Conservation (phyloP, 768 basidiomycete species). For the Collybiopsis luxurians region DNA sequence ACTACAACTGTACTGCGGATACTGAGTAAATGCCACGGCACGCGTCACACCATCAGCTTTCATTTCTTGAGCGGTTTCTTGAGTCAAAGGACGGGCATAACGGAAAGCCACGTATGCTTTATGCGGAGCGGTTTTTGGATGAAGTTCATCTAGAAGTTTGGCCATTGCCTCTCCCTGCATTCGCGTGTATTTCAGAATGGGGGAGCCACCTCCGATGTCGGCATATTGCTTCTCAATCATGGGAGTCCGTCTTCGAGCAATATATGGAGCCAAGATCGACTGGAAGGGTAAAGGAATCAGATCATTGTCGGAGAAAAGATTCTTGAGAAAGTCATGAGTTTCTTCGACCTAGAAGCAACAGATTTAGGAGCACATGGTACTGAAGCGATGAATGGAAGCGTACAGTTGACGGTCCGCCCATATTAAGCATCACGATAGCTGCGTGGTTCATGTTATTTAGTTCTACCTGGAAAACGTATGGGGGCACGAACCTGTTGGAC, state of each 20-base stretch:
- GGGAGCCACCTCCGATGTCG: constrained; percentile 95
- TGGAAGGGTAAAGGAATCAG: constrained; percentile 96
- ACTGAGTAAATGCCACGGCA: constrained; percentile 96
- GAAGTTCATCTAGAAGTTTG: constrained; percentile 88
- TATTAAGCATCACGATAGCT: constrained; percentile 97
- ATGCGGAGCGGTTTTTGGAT: constrained; percentile 90
- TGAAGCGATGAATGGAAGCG: constrained; percentile 21
- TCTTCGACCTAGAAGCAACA: constrained; percentile 69
- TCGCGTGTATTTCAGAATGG: constrained; percentile 88
- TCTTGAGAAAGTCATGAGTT: constrained; percentile 89
- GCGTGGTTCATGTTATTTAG: constrained; percentile 10
- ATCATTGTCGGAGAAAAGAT: constrained; percentile 89
- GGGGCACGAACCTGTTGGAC: constrained; percentile 56
- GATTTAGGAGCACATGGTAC: neutral
- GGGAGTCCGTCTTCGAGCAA: constrained; percentile 87
- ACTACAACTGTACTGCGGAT: constrained; percentile 98
- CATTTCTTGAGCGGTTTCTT: constrained; percentile 80
- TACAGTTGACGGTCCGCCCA: constrained; percentile 96
- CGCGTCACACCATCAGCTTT: constrained; percentile 86
- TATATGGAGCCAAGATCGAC: constrained; percentile 78
- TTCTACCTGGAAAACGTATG: no score
- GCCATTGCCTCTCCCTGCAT: constrained; percentile 91
- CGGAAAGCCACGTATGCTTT: constrained; percentile 96
- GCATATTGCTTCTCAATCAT: constrained; percentile 93
- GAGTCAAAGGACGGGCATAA: constrained; percentile 86